These are phyloP conservation scores for Trypanosoma scelopori DNA, from an alignment of 208 protist species.

Conservation along the genomic window DNA sequence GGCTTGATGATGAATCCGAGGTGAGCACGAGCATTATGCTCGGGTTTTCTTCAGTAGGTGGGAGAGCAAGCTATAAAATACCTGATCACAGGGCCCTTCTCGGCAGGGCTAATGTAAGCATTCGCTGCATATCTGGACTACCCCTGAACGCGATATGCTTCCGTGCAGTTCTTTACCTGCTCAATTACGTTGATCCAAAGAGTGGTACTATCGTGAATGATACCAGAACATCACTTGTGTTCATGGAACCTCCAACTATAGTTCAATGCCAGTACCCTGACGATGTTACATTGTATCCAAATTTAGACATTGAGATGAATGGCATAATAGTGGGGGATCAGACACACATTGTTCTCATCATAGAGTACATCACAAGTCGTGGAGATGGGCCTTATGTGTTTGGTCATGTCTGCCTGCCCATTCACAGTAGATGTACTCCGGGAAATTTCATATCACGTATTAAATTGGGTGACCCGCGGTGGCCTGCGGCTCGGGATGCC, in stretches of 20 bases:
- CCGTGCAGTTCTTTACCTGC: slow-evolving; percentile 62
- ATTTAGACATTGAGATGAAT: slow-evolving; percentile 35
- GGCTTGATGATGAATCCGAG: background rate
- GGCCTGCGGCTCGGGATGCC: slow-evolving; percentile 49
- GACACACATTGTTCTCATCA: slow-evolving; percentile 54
- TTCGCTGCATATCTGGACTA: slow-evolving; percentile 50
- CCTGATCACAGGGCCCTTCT: too few species aligned
- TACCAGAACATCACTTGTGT: slow-evolving; percentile 35
- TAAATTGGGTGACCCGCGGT: slow-evolving; percentile 66
- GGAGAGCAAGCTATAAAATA: too few species aligned
- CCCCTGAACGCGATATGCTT: slow-evolving; percentile 55
- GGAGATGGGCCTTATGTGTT: slow-evolving; percentile 37
- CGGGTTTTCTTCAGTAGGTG: background rate
- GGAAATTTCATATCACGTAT: slow-evolving; percentile 74
- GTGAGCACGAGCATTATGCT: slow-evolving; percentile 10
- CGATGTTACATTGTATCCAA: slow-evolving; percentile 40
- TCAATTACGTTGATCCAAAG: slow-evolving; percentile 37
- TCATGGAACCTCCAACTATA: slow-evolving; percentile 51
- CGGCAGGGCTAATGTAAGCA: slow-evolving; percentile 33
- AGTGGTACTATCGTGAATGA: slow-evolving; percentile 33
- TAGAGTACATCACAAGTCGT: slow-evolving; percentile 57
- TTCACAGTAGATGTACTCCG: slow-evolving; percentile 35
- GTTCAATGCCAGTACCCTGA: slow-evolving; percentile 50
- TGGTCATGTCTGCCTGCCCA: slow-evolving; percentile 62
- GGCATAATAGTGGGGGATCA: slow-evolving; percentile 11